phyloP scores from a whole-genome alignment of 768 basidiomycete species.

The Myochromella boudieri region DNA sequence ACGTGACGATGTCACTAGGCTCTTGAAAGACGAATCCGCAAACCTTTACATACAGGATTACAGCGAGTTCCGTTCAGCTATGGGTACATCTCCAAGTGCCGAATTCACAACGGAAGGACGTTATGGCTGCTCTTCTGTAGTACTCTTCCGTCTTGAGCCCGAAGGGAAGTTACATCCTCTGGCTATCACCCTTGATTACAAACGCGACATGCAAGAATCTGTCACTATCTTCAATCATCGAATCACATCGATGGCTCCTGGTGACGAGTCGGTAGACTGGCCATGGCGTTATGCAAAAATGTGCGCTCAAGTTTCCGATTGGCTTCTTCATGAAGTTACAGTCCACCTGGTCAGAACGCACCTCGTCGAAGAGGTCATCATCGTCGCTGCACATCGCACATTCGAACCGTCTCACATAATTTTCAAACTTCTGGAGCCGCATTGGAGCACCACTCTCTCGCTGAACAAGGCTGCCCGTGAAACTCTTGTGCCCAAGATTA shows the following conservation, averaged over 20 bases:
- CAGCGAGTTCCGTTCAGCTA: slow-evolving; percentile 22
- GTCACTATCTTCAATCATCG: slow-evolving; percentile 30
- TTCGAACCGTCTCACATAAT: slow-evolving; percentile 22
- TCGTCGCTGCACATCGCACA: slow-evolving; percentile 28
- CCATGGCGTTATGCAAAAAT: slow-evolving; percentile 33
- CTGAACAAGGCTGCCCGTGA: slow-evolving; percentile 26
- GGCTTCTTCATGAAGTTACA: slow-evolving; percentile 27
- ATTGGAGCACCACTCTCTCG: slow-evolving; percentile 29
- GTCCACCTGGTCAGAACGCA: slow-evolving; percentile 29
- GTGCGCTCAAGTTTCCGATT: slow-evolving; percentile 28
- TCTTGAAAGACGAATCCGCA: slow-evolving; percentile 8
- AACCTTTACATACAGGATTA: slow-evolving; percentile 24
- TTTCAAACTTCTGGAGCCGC: slow-evolving; percentile 26
- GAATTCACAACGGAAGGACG: slow-evolving; percentile 13
- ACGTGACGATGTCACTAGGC: slow-evolving; percentile 11
- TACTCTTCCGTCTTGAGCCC: slow-evolving; percentile 25
- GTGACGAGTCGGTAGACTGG: slow-evolving; percentile 24
- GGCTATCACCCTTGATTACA: slow-evolving; percentile 29
- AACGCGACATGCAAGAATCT: slow-evolving; percentile 23
- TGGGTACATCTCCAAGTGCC: slow-evolving; percentile 17
- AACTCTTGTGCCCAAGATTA: slow-evolving; percentile 25
- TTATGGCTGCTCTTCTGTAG: slow-evolving; percentile 27
- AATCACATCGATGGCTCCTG: slow-evolving; percentile 2
- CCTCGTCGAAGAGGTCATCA: slow-evolving; percentile 29
- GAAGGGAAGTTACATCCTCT: slow-evolving; percentile 27